Evolutionary conservation across 1,284 basidiomycete species (phyloP), one percentile per base, ranked within the genome.

Genomic region (Ganoderma resinaceum): DNA sequence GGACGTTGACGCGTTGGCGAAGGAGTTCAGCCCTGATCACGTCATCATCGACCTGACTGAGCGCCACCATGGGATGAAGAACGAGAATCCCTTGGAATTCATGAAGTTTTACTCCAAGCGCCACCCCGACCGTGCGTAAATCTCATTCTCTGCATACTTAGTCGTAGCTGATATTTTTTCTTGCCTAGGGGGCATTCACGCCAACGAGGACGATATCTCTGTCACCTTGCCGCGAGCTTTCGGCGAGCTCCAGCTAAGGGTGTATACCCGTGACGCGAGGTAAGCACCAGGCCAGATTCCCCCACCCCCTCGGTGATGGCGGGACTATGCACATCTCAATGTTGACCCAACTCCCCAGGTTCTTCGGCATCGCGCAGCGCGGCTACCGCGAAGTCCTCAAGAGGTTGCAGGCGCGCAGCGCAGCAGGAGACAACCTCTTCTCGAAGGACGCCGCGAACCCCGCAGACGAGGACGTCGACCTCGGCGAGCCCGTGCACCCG

Each of bases 51-150:
- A 90, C 63, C 79, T 89, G 8, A 80, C 86, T 1, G 75, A 78
- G 18, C 84, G 94, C 82, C 93, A 94, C 75, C 90, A 92, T 73
- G 93, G 93, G 0, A 93, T 91, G 88, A 83, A 86, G 69, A 86
- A 89, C 64, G 79, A 82, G 72, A 93, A 92, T 73, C 93, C 93
- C 1, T 75, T 95, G 33, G 84, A 90, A 55, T 83, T 79, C 35
- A 86, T 93, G 66, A 86, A 83, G 74, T 95, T 94, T 75, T 95
- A 93, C 75, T 89, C 89, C 0, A 94, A 94, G 78, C 80, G 82
- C n/a, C 81, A 85, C 35, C 86, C 86, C 0, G 77, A 89, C 69
- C 72, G 92, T 92, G 73, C 68, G 86, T 66, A 8, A 29, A 4
- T 14, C 49, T 3, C 31, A 16, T 26, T 20, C 16, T 12, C 20